A percentile compares a stretch with the other conserved stretches of the same genome.
Evolutionary conservation across 2,329 filamentous ascomycete genomes (phyloP).

Genomic region (Aspergillus sp.): DNA sequence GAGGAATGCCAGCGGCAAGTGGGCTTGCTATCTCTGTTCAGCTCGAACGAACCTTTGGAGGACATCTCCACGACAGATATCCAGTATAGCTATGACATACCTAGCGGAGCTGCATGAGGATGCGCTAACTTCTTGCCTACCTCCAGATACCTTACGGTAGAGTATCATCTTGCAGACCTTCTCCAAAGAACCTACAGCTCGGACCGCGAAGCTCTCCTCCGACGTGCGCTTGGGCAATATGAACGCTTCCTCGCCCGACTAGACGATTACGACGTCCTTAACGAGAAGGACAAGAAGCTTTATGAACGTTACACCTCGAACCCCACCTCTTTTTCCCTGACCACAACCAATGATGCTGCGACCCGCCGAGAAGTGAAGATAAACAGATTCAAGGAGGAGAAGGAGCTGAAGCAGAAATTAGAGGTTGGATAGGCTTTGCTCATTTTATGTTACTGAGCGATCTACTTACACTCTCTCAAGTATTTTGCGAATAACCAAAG

Average conservation of each 20-base stretch:
- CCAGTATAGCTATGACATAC: conserved; percentile 54
- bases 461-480: conserved; percentile 41
- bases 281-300: conserved; percentile 64
- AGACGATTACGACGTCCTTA: conserved; percentile 76
- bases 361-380: conserved; percentile 82
- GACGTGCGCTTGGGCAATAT: conserved; percentile 67
- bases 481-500: conserved; percentile 62
- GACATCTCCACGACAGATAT: conserved; percentile 83
- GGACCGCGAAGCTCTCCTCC: conserved; percentile 65
- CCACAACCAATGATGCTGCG: conserved; percentile 65
- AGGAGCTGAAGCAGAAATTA: conserved; percentile 79
- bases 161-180: conserved; percentile 78
- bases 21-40: conserved; percentile 77
- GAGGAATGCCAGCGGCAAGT: conserved; percentile 70
- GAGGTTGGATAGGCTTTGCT: conserved; percentile 53
- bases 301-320: conserved; percentile 73
- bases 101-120: conserved; percentile 3
- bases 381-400: conserved; percentile 79
- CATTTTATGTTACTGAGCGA: conserved; percentile 5
- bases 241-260: conserved; percentile 75
- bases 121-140: conserved; percentile 20
- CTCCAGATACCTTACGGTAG: conserved; percentile 69
- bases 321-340: conserved; percentile 71
- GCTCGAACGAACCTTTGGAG: conserved; percentile 82
- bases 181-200: conserved; percentile 64